Base-by-base conservation (phyloP, 306 rosid genomes). In the Corylus avellana region DNA sequence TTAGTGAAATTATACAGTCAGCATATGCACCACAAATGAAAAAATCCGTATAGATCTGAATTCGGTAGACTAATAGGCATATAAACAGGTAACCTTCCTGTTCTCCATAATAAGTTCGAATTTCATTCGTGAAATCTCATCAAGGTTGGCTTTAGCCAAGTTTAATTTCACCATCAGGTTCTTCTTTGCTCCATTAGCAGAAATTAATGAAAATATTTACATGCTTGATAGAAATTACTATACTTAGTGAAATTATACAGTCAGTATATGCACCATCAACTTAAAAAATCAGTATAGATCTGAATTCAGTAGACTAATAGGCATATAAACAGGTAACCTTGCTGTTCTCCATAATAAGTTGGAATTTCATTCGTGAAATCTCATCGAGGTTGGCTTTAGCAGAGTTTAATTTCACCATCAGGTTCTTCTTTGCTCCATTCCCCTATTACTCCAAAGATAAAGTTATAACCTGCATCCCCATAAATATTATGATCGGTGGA, bases 371-470 rank as follows among this genome's bases (percentile, higher is more conserved):
- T 76, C 7, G 74, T 78, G 78, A 83, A 77, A 89, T 88, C 63
- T 87, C 94, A 80, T 86, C 82, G 73, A 86, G 93, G 82, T 79
- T 85, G 74, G 86, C 93, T 87, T 88, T 88, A 81, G 96, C 96
- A 71, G 88, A 85, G 75, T 92, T 90, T 85, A 92, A 73, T 86
- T 84, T 75, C 66, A 58, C 81, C 78, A 67, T 77, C 59, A 87
- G 83, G 75, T 80, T 88, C 81, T 81, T 75, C 86, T 80, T 88
- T 73, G 84, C 77, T 32, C 88, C 86, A 75, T 78, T 68, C 44
- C 75, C 98, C 97, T 94, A 87, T 77, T 62, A 84, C 32, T 55
- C 71, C 75, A 85, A 81, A 79, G 70, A 78, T 77, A 75, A 81
- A 66, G 79, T 22, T 63, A 69, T 75, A 61, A 53, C 73, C 83